A percentile compares a stretch with the other conserved stretches of the same genome.
phyloP scores from a whole-genome alignment of 164 flowering plant species.

The Stephania yunnanensis region DNA sequence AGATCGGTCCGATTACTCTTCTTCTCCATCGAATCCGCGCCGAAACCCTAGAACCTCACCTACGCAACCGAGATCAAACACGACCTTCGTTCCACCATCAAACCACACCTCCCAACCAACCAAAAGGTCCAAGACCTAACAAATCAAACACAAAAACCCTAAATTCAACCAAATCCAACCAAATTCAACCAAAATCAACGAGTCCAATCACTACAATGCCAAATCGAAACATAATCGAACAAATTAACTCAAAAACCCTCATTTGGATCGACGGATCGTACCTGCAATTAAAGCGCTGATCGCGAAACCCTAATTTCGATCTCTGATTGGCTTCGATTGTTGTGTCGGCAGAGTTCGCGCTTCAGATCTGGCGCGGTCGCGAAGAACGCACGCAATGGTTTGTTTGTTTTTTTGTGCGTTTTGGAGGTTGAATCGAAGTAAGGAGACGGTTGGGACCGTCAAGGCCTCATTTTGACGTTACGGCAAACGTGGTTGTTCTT shows the following conservation, averaged over 20 bases:
- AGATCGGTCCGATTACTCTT: slow-evolving; percentile 68
- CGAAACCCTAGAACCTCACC: slow-evolving; percentile 17
- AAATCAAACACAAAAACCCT: not conserved
- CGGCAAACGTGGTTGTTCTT: no score
- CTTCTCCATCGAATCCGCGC: slow-evolving; percentile 68
- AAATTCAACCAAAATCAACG: not conserved
- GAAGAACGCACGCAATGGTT: not conserved
- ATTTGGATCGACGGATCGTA: not conserved
- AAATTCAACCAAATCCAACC: not conserved
- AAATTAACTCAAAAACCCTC: not conserved
- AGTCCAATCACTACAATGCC: not conserved
- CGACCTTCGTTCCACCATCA: not conserved
- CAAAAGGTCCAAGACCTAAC: not conserved
- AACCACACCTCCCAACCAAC: not conserved
- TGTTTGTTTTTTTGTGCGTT: not conserved
- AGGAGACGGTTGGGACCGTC: not conserved
- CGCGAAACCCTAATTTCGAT: not conserved
- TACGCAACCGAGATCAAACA: not conserved
- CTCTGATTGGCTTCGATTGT: not conserved
- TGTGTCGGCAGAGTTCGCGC: not conserved
- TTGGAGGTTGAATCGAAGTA: not conserved
- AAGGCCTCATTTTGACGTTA: no score
- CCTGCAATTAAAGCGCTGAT: not conserved
- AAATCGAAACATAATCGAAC: not conserved
- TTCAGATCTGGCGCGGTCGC: not conserved